Evolutionary conservation across 2,329 filamentous ascomycete species (phyloP), one percentile per base, ranked within the genome.

Genomic region (Colletotrichum aenigma): DNA sequence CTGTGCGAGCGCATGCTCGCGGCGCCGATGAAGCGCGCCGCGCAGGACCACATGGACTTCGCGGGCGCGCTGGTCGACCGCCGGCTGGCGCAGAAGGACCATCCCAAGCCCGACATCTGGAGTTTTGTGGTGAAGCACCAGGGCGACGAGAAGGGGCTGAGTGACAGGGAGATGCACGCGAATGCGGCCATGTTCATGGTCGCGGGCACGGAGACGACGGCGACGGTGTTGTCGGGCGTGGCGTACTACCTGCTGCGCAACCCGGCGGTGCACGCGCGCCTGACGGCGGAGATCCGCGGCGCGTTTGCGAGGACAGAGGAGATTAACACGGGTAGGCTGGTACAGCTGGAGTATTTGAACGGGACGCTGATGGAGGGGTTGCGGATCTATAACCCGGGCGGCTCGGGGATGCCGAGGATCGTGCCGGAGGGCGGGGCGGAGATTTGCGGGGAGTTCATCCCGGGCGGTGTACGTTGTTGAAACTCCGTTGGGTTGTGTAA

Each of bases 201-300:
- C 3, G 87, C 85, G 0, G 88, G 87, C 0, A 84, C 82, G 15
- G 87, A 89, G 74, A 89, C 88, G 0, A 88, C 87, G 1, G 87
- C 87, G 0, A 87, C 87, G 4, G 79, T 84, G 10, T 79, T 89
- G 7, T 80, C 82, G 0, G 87, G 87, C 5, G 80, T 82, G 0
- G 86, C 86, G 0, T 89, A 84, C 64, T 80, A 86, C 1, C 80
- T 90, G 8, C 69, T 80, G 3, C 79, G 65, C 8, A 83, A 85
- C 56, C 83, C 83, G 0, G 61, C 79, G 0, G 78, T 74, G 4
- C 76, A 84, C 12, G 60, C 79, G 16, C 83, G 78, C 32, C 58
- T 88, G 18, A 78, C 77, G 3, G 18, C 80, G 2, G 88, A 89
- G 79, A 80, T 89, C 2, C 85, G 86, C 2, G 77, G 79, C 0